A percentile compares a stretch with the other conserved stretches of the same genome.
Conservation (phyloP, 306 rosid species). For the Quercus ilex region DNA sequence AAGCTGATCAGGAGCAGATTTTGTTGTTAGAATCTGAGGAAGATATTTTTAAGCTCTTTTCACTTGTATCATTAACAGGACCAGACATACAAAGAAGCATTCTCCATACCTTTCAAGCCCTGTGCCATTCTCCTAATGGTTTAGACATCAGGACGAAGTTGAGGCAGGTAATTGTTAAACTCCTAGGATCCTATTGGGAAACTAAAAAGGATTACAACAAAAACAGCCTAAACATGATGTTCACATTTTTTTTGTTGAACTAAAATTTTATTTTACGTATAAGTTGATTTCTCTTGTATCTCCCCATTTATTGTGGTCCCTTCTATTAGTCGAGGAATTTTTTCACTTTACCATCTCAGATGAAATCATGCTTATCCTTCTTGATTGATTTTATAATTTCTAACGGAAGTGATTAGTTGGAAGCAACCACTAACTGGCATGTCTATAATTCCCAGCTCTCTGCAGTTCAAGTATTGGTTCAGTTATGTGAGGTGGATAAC, state of each 20-base stretch:
- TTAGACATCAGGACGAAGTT: conserved; percentile 47
- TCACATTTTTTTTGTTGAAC: too few species aligned
- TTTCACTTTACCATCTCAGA: neutral
- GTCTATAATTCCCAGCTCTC: conserved; percentile 42
- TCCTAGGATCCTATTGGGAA: neutral
- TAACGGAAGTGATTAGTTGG: neutral
- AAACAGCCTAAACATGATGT: neutral
- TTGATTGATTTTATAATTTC: neutral
- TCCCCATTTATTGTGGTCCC: neutral
- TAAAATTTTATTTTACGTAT: too few species aligned
- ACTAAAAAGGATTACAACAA: neutral
- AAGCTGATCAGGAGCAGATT: conserved; percentile 31
- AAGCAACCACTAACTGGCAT: neutral
- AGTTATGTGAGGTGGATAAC: conserved; percentile 40
- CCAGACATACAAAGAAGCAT: conserved; percentile 49
- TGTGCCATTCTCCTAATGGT: conserved; percentile 58
- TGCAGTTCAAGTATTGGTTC: conserved; percentile 58
- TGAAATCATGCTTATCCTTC: neutral
- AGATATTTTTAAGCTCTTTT: conserved; percentile 50
- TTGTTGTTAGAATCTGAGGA: conserved; percentile 53
- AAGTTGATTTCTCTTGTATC: neutral
- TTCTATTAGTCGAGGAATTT: neutral
- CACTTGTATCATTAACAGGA: conserved; percentile 50
- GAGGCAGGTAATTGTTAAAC: conserved; percentile 39
- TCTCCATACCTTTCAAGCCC: conserved; percentile 46